These are phyloP conservation scores for Talaromyces borbonicus DNA, from an alignment of 495 filamentous ascomycete species.

Conservation along the genomic window DNA sequence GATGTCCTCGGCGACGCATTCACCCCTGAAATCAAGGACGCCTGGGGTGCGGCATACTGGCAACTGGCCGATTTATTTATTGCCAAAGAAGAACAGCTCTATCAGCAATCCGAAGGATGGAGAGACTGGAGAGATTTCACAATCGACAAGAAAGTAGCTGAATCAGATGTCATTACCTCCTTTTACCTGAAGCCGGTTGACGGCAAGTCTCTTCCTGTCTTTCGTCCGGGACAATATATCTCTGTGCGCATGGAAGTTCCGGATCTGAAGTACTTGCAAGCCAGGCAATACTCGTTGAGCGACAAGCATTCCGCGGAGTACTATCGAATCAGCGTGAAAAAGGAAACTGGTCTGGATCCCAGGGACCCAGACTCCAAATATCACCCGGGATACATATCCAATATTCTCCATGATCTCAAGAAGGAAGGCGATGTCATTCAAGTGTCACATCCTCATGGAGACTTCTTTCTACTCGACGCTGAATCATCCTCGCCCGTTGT, in stretches of 20 bases:
- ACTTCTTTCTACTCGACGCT: conserved; percentile 50
- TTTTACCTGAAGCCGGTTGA: conserved; percentile 54
- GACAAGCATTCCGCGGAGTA: conserved; percentile 40
- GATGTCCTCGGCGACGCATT: conserved; percentile 49
- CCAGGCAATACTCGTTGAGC: conserved; percentile 53
- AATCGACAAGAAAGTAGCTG: conserved; percentile 45
- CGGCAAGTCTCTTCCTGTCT: conserved; percentile 39
- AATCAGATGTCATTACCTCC: conserved; percentile 48
- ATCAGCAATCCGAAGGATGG: conserved; percentile 40
- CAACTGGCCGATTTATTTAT: conserved; percentile 55
- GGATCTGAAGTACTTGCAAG: conserved; percentile 43
- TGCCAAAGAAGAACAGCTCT: conserved; percentile 45
- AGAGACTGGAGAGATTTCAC: conserved; percentile 49
- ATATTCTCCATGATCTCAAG: conserved; percentile 54
- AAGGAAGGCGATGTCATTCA: conserved; percentile 49
- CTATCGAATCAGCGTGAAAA: conserved; percentile 57
- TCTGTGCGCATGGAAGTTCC: conserved; percentile 45
- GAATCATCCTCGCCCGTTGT: conserved; percentile 31
- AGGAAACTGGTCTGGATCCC: conserved; percentile 28
- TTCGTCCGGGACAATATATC: conserved; percentile 53
- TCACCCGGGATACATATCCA: conserved; percentile 58
- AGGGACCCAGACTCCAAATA: conserved; percentile 28
- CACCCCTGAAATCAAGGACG: conserved; percentile 45
- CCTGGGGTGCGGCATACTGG: conserved; percentile 54
- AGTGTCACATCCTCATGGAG: conserved; percentile 58